phyloP scores from a whole-genome alignment of 1,139 yeast genomes.

The Trichomonascaceae sp. region DNA sequence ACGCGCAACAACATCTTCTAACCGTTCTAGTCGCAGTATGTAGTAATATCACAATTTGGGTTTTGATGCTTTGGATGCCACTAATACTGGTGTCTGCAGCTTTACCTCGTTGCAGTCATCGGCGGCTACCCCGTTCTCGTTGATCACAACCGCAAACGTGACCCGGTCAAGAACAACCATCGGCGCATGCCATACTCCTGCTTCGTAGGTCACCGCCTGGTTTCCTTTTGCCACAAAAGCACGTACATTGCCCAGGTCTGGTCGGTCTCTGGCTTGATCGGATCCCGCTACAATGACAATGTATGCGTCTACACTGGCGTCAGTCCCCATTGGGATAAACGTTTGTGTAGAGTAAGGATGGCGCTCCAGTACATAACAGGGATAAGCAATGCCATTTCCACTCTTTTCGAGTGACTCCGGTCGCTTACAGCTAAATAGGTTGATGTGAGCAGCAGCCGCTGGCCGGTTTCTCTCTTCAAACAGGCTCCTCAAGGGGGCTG shows the following conservation, averaged over 20 bases:
- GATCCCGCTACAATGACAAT: conserved; percentile 71
- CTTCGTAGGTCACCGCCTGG: conserved; percentile 82
- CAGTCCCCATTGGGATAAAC: conserved; percentile 75
- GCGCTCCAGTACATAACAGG: conserved; percentile 65
- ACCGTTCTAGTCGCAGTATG: too few relatives aligned
- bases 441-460: conserved; percentile 54
- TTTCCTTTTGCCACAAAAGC: conserved; percentile 73
- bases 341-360: conserved; percentile 90
- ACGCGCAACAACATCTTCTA: too few relatives aligned
- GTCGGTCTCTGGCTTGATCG: conserved; percentile 31
- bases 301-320: conserved; percentile 37
- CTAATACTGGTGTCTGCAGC: conserved; percentile 34
- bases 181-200: conserved; percentile 82
- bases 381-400: conserved; percentile 26
- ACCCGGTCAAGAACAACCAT: conserved; percentile 59
- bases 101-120: conserved; percentile 78
- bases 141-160: conserved; percentile 77
- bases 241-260: conserved; percentile 43
- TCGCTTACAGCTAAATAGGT: conserved; percentile 70
- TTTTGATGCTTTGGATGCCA: too few relatives aligned
- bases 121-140: conserved; percentile 65
- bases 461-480: conserved; percentile 35
- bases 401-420: conserved; percentile 49
- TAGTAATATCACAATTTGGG: too few relatives aligned
- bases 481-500: conserved; percentile 51